Percentiles rank a stretch among this genome's conserved stretches.
phyloP scores from a whole-genome alignment of 305 asterid genomes.

The Fraxinus sp. region DNA sequence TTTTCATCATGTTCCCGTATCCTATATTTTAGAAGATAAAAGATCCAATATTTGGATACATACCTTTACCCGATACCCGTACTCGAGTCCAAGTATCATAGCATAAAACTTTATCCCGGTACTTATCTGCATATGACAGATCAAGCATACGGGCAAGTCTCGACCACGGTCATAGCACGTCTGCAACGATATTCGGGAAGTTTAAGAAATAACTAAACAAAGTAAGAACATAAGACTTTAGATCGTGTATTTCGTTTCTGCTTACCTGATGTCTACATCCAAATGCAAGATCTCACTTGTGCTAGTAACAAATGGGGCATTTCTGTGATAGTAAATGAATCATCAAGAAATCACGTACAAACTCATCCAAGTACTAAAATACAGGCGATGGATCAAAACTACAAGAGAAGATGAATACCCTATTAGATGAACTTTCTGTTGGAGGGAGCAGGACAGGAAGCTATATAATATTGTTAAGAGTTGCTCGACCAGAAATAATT shows the following conservation, averaged over 20 bases:
- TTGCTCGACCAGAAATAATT: constrained; percentile 25
- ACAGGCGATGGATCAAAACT: background rate
- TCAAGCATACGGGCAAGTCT: constrained; percentile 40
- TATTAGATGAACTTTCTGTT: constrained; percentile 20
- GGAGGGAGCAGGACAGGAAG: constrained; percentile 28
- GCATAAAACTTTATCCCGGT: constrained; percentile 20
- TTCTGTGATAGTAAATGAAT: constrained; percentile 26
- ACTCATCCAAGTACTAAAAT: background rate
- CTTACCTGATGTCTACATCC: constrained; percentile 62
- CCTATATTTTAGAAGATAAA: too few relatives aligned
- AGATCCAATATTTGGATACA: too few relatives aligned
- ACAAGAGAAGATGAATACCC: constrained; percentile 25
- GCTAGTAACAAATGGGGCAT: constrained; percentile 49
- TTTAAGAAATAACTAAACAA: background rate
- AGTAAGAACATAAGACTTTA: background rate
- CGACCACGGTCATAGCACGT: constrained; percentile 39
- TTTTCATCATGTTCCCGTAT: too few relatives aligned
- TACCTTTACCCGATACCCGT: too few relatives aligned
- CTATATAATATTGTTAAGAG: constrained; percentile 22
- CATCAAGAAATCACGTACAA: background rate
- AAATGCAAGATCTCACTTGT: constrained; percentile 35
- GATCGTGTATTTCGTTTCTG: background rate
- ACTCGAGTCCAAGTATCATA: too few relatives aligned
- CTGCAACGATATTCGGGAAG: constrained; percentile 26
- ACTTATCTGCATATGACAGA: constrained; percentile 36